Evolutionary conservation across 345 rosid genomes (phyloP).

Genomic region (Ailanthus altissimus): DNA sequence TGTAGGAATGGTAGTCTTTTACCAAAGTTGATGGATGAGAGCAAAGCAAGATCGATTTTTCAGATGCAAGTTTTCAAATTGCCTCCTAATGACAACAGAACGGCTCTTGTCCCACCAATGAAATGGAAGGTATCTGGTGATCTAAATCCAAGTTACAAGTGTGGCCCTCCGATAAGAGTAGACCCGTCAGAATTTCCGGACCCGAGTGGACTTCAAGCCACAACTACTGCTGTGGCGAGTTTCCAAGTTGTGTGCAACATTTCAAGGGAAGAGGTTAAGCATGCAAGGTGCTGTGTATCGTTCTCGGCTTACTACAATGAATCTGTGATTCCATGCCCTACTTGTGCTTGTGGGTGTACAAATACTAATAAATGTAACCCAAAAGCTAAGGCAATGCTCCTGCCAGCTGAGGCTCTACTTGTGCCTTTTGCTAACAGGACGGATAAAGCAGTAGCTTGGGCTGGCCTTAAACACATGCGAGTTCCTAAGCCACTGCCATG

Average conservation of each 20-base stretch:
- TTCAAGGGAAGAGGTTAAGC: slow-evolving; percentile 55
- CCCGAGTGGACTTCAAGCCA: slow-evolving; percentile 57
- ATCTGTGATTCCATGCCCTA: slow-evolving; percentile 76
- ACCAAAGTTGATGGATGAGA: slow-evolving; percentile 65
- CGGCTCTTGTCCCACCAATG: slow-evolving; percentile 71
- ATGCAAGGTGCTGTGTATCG: slow-evolving; percentile 82
- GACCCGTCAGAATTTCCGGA: slow-evolving; percentile 79
- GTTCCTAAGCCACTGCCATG: slow-evolving; percentile 75
- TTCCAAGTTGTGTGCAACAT: slow-evolving; percentile 90
- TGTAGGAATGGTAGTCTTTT: slow-evolving; percentile 75
- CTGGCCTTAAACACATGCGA: slow-evolving; percentile 44
- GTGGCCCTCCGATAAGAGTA: slow-evolving; percentile 74
- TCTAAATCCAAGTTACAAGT: slow-evolving; percentile 66
- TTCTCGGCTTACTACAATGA: slow-evolving; percentile 86
- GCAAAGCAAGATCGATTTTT: slow-evolving; percentile 59
- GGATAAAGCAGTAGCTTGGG: slow-evolving; percentile 74
- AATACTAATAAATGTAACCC: slow-evolving; percentile 52
- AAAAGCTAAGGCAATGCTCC: slow-evolving; percentile 50
- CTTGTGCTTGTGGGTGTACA: slow-evolving; percentile 91
- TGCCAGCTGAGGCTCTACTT: slow-evolving; percentile 77
- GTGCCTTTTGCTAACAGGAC: slow-evolving; percentile 79
- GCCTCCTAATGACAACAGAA: slow-evolving; percentile 69
- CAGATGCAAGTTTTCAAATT: slow-evolving; percentile 75
- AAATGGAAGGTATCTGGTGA: slow-evolving; percentile 70
- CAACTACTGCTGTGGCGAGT: slow-evolving; percentile 52